Evolutionary conservation across 495 filamentous ascomycete species (phyloP), one percentile per base, ranked within the genome.

Genomic region (Aspergillus hancockii): DNA sequence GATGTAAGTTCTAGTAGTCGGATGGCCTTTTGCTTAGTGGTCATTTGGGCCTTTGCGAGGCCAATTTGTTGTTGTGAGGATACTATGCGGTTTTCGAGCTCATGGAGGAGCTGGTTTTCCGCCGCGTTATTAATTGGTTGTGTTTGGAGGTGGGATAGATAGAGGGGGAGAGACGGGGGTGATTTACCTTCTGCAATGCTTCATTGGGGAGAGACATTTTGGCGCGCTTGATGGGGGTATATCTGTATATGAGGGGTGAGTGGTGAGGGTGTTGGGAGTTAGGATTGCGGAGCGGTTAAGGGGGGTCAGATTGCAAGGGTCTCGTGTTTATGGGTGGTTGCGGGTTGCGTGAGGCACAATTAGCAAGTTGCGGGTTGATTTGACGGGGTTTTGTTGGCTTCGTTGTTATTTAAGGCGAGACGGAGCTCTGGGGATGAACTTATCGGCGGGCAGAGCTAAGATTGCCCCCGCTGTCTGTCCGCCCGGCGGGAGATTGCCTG

Each of bases 141-240:
- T 18, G 4, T 28, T 30, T 19, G n/a, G 7, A 13, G 49, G n/a
- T 9, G 49, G 12, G 13, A 21, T n/a, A 36, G n/a, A n/a, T n/a
- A n/a, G n/a, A n/a, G n/a, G n/a, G n/a, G n/a, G n/a, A n/a, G n/a
- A n/a, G n/a, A n/a, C n/a, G n/a, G 22, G 23, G 19, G 47, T 21
- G 19, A 63, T 74, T 69, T 65, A 92, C 94, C 88, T 97, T 97
- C 73, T 96, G 90, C 59, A 98, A 79, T 64, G 93, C 92, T 82
- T 97, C 91, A 69, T 94, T 96, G 57, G 93, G 88, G 66, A 98
- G 93, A 62, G 94, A 95, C 94, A 98, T 98, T 59, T 64, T 83
- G 69, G 46, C 55, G 46, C 43, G 53, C 54, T 34, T 41, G 49
- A n/a, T n/a, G 32, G 54, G 30, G 54, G 52, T 52, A 30, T 36